These are phyloP conservation scores for Tuctoria greenei DNA, from an alignment of 176 grass and related monocot species.

Conservation along the genomic window DNA sequence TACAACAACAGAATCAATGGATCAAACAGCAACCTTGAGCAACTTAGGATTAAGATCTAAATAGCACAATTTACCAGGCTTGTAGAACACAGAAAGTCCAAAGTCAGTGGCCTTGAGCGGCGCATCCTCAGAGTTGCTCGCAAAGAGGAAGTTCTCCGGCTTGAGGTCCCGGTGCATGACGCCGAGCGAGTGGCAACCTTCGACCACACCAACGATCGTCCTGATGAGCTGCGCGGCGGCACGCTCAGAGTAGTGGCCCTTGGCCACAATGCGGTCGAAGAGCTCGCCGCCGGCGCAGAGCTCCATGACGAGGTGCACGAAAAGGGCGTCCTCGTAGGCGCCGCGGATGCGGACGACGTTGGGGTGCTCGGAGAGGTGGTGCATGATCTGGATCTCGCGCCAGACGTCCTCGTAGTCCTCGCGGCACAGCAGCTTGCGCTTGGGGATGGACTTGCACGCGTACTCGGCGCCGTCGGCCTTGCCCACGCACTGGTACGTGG, in stretches of 20 bases:
- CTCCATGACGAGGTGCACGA: conserved; percentile 96
- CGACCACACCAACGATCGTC: conserved; percentile 85
- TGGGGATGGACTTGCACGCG: conserved; percentile 97
- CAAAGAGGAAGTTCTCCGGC: conserved; percentile 96
- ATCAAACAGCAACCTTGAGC: conserved; percentile 13
- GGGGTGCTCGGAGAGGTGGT: conserved; percentile 93
- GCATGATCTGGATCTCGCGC: conserved; percentile 99
- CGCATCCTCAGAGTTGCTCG: conserved; percentile 68
- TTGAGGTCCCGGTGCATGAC: conserved; percentile 98
- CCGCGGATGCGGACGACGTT: conserved; percentile 84
- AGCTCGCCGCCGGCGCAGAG: conserved; percentile 92
- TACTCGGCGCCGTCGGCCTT: conserved; percentile 68
- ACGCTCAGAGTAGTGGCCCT: conserved; percentile 81
- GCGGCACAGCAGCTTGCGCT: conserved; percentile 91
- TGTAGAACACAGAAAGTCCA: conserved; percentile 89
- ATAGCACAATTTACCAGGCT: conserved; percentile 53
- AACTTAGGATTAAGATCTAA: not conserved
- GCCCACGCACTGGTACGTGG: conserved; percentile 84
- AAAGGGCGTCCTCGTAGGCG: conserved; percentile 86
- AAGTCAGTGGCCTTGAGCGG: conserved; percentile 96
- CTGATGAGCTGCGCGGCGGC: conserved; percentile 80
- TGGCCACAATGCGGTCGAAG: conserved; percentile 91
- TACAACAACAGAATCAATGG: not conserved
- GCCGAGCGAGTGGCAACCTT: conserved; percentile 87
- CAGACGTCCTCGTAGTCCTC: conserved; percentile 96